These are phyloP conservation scores for Hysterium pulicare DNA, from an alignment of 2,329 filamentous ascomycete species.

Conservation along the genomic window DNA sequence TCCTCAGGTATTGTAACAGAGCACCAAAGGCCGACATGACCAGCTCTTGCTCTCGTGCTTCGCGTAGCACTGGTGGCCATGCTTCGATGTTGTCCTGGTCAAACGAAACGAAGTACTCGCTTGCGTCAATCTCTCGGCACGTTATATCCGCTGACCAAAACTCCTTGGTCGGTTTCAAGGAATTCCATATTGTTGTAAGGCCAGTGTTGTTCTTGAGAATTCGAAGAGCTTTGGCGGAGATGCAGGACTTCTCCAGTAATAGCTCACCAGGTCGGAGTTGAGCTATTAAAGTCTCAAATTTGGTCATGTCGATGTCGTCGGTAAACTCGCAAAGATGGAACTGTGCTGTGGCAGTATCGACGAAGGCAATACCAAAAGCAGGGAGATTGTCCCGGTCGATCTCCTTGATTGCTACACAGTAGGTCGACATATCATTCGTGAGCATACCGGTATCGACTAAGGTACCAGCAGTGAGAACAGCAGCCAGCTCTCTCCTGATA, in stretches of 20 bases:
- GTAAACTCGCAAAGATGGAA: conserved; percentile 91
- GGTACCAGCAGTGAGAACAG: conserved; percentile 87
- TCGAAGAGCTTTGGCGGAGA: conserved; percentile 84
- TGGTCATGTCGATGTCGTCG: conserved; percentile 90
- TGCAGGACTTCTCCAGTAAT: conserved; percentile 74
- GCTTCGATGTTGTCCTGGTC: conserved; percentile 58
- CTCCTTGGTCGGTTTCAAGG: conserved; percentile 79
- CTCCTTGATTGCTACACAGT: conserved; percentile 88
- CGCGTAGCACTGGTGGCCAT: conserved; percentile 74
- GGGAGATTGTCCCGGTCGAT: conserved; percentile 67
- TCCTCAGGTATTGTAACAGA: conserved; percentile 77
- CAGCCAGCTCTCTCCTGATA: conserved; percentile 84
- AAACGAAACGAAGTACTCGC: conserved; percentile 70
- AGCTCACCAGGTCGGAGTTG: conserved; percentile 88
- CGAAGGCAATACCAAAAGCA: conserved; percentile 87
- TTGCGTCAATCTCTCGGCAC: conserved; percentile 73
- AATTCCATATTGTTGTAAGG: conserved; percentile 93
- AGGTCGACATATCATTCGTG: conserved; percentile 95
- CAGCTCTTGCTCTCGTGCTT: conserved; percentile 73
- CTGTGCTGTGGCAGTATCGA: conserved; percentile 92
- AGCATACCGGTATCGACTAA: conserved; percentile 95
- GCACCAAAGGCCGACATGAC: conserved; percentile 90
- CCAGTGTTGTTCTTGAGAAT: conserved; percentile 95
- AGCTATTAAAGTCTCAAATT: conserved; percentile 94
- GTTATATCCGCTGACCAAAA: conserved; percentile 88